Percentiles rank a stretch among this genome's conserved stretches.
These are phyloP conservation scores for Filosporella fistucella DNA, from an alignment of 495 filamentous ascomycete genomes.

Conservation along the genomic window DNA sequence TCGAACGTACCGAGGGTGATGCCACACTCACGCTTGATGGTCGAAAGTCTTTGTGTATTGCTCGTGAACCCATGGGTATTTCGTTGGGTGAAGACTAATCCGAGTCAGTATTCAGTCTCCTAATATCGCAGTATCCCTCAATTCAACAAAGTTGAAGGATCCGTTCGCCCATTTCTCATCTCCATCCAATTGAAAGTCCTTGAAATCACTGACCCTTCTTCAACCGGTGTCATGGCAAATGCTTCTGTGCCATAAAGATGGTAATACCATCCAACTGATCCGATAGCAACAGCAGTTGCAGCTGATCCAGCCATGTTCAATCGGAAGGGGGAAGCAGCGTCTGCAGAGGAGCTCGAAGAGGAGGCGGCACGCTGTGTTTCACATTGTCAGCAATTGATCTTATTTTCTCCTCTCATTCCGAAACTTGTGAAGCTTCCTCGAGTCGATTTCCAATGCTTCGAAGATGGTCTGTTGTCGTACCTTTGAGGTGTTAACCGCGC, in stretches of 20 bases:
- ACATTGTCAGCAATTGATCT: slow-evolving; percentile 24
- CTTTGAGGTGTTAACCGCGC: slow-evolving; percentile 53
- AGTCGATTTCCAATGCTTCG: slow-evolving; percentile 6
- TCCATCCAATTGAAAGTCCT: slow-evolving; percentile 5
- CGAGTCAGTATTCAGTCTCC: slow-evolving; percentile 13
- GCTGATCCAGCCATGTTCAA: slow-evolving; percentile 78
- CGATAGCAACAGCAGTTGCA: slow-evolving; percentile 78
- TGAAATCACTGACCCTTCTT: slow-evolving; percentile 83
- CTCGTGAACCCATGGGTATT: slow-evolving; percentile 94
- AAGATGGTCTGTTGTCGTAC: slow-evolving; percentile 37
- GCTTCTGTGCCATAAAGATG: slow-evolving; percentile 86
- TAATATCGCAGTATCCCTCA: not conserved
- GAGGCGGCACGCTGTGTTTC: slow-evolving; percentile 54
- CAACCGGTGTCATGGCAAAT: slow-evolving; percentile 84
- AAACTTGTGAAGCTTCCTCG: slow-evolving; percentile 12
- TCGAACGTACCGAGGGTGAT: not conserved
- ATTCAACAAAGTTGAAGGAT: not conserved
- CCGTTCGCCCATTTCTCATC: not conserved
- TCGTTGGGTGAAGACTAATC: slow-evolving; percentile 77
- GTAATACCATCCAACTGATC: slow-evolving; percentile 91
- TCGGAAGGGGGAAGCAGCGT: slow-evolving; percentile 50
- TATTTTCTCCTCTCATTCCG: not conserved
- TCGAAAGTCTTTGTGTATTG: slow-evolving; percentile 93
- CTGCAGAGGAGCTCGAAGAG: slow-evolving; percentile 54
- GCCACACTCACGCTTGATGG: slow-evolving; percentile 73